Percentiles rank a stretch among this genome's conserved stretches.
These are phyloP conservation scores for Tolypocladium cylindrosporum DNA, from an alignment of 2,329 filamentous ascomycete genomes.

Conservation along the genomic window DNA sequence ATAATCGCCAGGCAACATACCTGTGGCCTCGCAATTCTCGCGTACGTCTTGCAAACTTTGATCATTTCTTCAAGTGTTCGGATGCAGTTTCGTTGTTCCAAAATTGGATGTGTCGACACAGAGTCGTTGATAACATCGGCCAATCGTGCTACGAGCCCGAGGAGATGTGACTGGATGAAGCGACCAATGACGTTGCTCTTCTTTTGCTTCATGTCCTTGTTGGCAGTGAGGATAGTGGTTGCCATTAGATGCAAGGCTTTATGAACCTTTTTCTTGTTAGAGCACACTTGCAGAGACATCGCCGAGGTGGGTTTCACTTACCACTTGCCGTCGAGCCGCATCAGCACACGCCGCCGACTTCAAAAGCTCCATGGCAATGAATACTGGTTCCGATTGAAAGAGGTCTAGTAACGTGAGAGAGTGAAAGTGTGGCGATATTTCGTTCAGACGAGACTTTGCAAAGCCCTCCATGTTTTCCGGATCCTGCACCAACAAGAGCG, in stretches of 20 bases:
- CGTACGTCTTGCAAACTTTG: conserved; percentile 59
- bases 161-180: conserved; percentile 74
- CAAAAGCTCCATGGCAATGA: conserved; percentile 70
- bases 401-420: conserved; percentile 56
- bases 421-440: conserved; percentile 62
- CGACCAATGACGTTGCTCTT: conserved; percentile 51
- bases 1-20: conserved; percentile 31
- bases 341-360: conserved; percentile 65
- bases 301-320: conserved; percentile 26
- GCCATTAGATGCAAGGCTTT: conserved; percentile 38
- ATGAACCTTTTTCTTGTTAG: conserved; percentile 31
- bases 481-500: conserved; percentile 49
- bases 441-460: conserved; percentile 57
- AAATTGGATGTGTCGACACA: conserved; percentile 37
- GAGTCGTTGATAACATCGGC: conserved; percentile 69
- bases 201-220: conserved; percentile 33
- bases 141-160: conserved; percentile 78
- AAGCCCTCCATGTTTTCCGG: conserved; percentile 48
- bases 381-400: conserved; percentile 64
- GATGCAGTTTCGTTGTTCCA: conserved; percentile 69
- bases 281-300: not conserved
- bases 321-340: conserved; percentile 43
- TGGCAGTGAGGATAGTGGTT: conserved; percentile 26
- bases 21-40: conserved; percentile 76
- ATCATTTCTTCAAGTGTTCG: conserved; percentile 85